Evolutionary conservation across 208 protist species (phyloP), one percentile per base, ranked within the genome.

Genomic region (Trypanosoma platydactyli): DNA sequence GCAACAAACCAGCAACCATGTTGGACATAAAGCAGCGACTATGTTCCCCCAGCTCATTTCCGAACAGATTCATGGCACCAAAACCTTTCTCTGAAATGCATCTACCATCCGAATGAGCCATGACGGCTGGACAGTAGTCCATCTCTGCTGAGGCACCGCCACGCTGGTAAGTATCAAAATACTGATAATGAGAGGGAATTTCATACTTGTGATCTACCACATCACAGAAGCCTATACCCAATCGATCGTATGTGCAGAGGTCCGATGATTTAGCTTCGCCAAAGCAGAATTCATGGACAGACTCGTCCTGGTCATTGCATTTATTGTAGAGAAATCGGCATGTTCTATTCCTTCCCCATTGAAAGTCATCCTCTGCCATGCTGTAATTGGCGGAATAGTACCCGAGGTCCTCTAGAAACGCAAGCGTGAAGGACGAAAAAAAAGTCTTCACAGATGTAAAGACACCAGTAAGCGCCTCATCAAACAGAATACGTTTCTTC

Each of bases 401-500:
- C 33, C 84, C 84, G 9, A 73, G 55, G 45, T 87, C 80, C 30
- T 90, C 78, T 42, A 90, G 76, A 45, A 68, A 80, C 9, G 80
- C 84, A 13, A 87, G 63, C 15, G 84, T 90, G 38, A 90, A 57
- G 20, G 71, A 79, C 0, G 84, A 85, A 54, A 77, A 81, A 60
- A 76, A 78, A 1, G 79, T 41, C 1, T 48, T 56, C 5, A 67
- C 58, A 18, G 68, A 66, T 6, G 84, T 72, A 25, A 84, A 44
- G 38, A 71, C 64, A 25, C 84, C 84, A 0, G 80, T 71, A 13
- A 90, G 66, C 1, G 58, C 73, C 50, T 90, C 84, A 25, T 84
- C 53, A 52, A 70, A 78, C 0, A 90, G 68, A 62, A 91, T 77
- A 44, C 81, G 71, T 33, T 84, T 80, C 41, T 91, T 85, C 81